phyloP scores from a whole-genome alignment of 495 filamentous ascomycete genomes.

The Glutinoglossum americanum region DNA sequence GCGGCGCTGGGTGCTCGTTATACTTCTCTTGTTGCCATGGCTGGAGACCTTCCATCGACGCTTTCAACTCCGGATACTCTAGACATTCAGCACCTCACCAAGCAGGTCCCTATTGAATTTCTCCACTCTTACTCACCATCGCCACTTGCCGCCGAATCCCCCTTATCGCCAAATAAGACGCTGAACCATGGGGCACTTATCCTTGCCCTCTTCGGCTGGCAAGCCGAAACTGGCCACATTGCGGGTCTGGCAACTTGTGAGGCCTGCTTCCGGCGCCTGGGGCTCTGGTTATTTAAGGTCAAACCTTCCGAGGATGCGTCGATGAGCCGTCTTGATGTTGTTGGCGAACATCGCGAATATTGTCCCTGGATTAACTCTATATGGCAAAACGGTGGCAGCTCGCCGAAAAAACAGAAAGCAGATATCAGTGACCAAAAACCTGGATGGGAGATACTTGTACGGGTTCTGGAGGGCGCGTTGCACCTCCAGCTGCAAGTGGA shows the following conservation, averaged over 20 bases:
- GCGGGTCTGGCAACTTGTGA: conserved; percentile 54
- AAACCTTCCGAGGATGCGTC: conserved; percentile 19
- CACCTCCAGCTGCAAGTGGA: conserved; percentile 10
- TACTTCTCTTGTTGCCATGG: conserved; percentile 11
- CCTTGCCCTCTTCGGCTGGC: conserved; percentile 76
- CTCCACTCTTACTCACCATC: conserved; percentile 7
- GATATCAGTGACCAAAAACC: conserved; percentile 1
- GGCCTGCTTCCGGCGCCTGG: conserved; percentile 71
- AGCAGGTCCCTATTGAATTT: conserved; percentile 16
- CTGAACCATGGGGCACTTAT: conserved; percentile 39
- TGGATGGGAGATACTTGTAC: conserved; percentile 16
- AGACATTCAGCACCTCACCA: conserved; percentile 17
- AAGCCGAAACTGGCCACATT: conserved; percentile 40
- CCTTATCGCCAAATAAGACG: neutral
- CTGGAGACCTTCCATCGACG: conserved; percentile 2
- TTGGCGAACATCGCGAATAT: conserved; percentile 54
- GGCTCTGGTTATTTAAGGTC: conserved; percentile 76
- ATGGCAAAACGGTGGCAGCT: conserved; percentile 22
- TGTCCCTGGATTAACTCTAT: conserved; percentile 54
- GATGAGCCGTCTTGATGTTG: conserved; percentile 42
- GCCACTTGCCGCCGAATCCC: neutral
- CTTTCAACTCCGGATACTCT: conserved; percentile 13
- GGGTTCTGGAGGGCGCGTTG: conserved; percentile 23
- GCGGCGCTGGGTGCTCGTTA: conserved; percentile 15
- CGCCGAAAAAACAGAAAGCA: neutral